Evolutionary conservation across 306 rosid species (phyloP).

Genomic region (Glycine tomentella): DNA sequence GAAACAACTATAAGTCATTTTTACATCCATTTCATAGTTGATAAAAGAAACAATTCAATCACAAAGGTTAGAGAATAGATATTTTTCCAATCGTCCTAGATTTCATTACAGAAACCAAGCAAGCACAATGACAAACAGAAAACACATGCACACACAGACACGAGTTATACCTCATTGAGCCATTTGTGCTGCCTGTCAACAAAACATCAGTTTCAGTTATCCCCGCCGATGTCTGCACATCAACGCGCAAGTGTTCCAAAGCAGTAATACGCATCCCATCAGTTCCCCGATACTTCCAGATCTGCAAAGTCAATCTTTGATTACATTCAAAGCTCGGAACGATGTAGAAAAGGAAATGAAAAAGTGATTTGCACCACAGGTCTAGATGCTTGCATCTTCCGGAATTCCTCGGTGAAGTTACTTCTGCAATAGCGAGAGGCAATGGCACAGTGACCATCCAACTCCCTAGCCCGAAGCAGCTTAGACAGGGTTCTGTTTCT

Average conservation of each 20-base stretch:
- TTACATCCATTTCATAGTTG: not conserved
- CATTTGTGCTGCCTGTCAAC: constrained; percentile 64
- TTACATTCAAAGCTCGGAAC: not conserved
- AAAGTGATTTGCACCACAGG: constrained; percentile 61
- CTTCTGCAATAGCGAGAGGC: constrained; percentile 57
- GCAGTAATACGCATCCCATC: constrained; percentile 62
- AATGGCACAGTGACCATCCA: constrained; percentile 66
- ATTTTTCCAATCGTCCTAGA: constrained; percentile 3
- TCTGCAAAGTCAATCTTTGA: constrained; percentile 56
- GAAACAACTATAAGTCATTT: not conserved
- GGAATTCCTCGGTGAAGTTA: constrained; percentile 71
- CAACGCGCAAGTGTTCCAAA: constrained; percentile 65
- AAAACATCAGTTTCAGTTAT: constrained; percentile 60
- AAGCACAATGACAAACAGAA: constrained; percentile 19
- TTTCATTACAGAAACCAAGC: constrained; percentile 8
- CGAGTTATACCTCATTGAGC: constrained; percentile 68
- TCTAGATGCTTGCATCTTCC: constrained; percentile 65
- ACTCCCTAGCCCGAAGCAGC: constrained; percentile 82
- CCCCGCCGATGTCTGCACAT: constrained; percentile 71
- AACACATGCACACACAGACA: not conserved
- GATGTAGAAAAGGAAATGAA: not conserved
- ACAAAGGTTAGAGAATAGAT: not conserved
- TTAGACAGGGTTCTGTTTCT: constrained; percentile 51
- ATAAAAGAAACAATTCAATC: constrained; percentile 20
- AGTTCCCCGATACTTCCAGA: constrained; percentile 74